A percentile compares a stretch with the other conserved stretches of the same genome.
These are phyloP conservation scores for Penicillium sclerotigenum DNA, from an alignment of 2,329 filamentous ascomycete genomes.

Conservation along the genomic window DNA sequence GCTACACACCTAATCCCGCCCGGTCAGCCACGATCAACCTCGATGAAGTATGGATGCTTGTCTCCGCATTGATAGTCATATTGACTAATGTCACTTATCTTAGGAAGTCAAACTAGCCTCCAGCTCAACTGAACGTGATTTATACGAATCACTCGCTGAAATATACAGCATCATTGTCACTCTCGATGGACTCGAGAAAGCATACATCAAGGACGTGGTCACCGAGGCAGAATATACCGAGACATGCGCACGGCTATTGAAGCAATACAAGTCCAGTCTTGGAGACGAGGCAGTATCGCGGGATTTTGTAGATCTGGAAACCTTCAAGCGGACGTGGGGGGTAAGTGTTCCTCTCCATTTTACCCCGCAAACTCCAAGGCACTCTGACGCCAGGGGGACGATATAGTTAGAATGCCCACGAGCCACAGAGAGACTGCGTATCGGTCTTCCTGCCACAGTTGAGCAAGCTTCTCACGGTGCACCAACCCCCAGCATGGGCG, in stretches of 20 bases:
- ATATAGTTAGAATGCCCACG: constrained; percentile 84
- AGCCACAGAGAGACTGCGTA: constrained; percentile 85
- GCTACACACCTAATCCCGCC: constrained; percentile 81
- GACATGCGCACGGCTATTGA: constrained; percentile 86
- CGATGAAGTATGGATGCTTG: constrained; percentile 65
- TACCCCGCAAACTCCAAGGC: not conserved
- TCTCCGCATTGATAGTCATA: constrained; percentile 6
- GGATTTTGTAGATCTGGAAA: constrained; percentile 82
- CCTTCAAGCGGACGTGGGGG: constrained; percentile 89
- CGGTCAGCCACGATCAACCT: constrained; percentile 88
- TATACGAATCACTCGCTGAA: constrained; percentile 94
- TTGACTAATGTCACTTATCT: constrained; percentile 18
- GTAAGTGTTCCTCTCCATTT: constrained; percentile 52
- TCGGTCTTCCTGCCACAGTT: constrained; percentile 85
- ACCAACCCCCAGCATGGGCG: constrained; percentile 40
- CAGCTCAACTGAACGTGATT: constrained; percentile 81
- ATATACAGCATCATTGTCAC: constrained; percentile 97
- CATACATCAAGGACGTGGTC: constrained; percentile 92
- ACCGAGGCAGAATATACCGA: constrained; percentile 91
- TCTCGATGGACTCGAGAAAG: constrained; percentile 91
- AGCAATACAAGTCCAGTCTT: constrained; percentile 94
- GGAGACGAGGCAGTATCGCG: constrained; percentile 86
- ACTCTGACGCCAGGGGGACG: constrained; percentile 1
- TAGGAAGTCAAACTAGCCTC: constrained; percentile 91
- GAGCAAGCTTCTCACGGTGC: constrained; percentile 56